Conservation (phyloP, 805 yeast species). For the Tetrapisispora namnaoensis region DNA sequence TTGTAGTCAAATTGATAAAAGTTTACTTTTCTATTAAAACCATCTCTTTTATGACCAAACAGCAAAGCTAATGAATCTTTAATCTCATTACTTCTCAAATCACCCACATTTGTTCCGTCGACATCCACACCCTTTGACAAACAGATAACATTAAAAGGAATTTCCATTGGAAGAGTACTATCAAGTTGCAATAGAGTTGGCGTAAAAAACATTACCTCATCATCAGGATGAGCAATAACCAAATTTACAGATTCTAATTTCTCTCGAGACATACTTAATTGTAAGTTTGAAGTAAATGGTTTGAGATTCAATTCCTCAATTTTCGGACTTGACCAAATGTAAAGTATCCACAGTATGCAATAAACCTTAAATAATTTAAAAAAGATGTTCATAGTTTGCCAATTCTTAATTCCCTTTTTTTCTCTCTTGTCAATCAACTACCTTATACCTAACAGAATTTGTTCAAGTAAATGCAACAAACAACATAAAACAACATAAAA, state of each 20-base stretch:
- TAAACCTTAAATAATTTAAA: constrained; percentile 1
- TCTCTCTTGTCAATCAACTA: neutral
- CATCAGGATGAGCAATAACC: constrained; percentile 93
- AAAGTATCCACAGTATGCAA: neutral
- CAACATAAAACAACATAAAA: no score
- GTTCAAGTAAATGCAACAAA: no score
- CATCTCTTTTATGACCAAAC: constrained; percentile 3
- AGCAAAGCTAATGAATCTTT: constrained; percentile 16
- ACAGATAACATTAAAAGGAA: constrained; percentile 47
- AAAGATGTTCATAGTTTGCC: neutral
- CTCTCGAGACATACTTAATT: neutral
- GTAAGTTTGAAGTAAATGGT: neutral
- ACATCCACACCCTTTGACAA: constrained; percentile 51
- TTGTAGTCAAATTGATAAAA: constrained; percentile 32
- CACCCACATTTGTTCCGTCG: constrained; percentile 65
- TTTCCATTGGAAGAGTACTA: constrained; percentile 5
- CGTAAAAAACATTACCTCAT: constrained; percentile 93
- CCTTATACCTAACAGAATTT: no score
- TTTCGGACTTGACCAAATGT: neutral
- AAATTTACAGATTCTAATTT: constrained; percentile 14
- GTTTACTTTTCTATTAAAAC: constrained; percentile 5
- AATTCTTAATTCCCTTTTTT: neutral
- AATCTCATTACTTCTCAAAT: constrained; percentile 51
- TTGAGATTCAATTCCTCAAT: neutral
- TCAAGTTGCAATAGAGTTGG: constrained; percentile 39